A percentile compares a stretch with the other conserved stretches of the same genome.
Conservation (phyloP, 2,329 filamentous ascomycete species). For the Talaromyces sp. region DNA sequence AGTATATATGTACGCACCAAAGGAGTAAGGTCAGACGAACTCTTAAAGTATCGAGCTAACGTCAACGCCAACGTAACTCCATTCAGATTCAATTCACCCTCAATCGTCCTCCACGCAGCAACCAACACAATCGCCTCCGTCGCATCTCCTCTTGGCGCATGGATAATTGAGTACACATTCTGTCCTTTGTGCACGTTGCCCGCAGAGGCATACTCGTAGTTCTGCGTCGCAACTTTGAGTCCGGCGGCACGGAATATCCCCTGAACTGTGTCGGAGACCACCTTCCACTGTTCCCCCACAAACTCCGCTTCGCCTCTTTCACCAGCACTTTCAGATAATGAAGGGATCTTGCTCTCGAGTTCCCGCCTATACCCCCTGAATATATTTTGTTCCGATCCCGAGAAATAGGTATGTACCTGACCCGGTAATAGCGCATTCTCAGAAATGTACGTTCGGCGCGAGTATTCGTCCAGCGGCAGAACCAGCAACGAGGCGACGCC, state of each 20-base stretch:
- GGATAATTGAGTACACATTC: constrained; percentile 90
- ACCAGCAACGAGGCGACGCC: constrained; percentile 87
- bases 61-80: constrained; percentile 84
- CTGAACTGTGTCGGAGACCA: constrained; percentile 66
- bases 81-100: constrained; percentile 74
- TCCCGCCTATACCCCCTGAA: constrained; percentile 88
- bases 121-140: constrained; percentile 95
- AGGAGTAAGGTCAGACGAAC: constrained; percentile 39
- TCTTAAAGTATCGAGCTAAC: constrained; percentile 89
- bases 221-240: constrained; percentile 81
- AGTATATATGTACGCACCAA: constrained; percentile 15
- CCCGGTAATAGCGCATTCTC: constrained; percentile 94
- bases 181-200: constrained; percentile 72
- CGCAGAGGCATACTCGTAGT: constrained; percentile 77
- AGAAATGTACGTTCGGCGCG: constrained; percentile 88
- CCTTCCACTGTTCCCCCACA: not conserved
- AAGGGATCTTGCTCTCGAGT: constrained; percentile 53
- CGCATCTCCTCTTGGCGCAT: constrained; percentile 89
- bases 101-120: constrained; percentile 80
- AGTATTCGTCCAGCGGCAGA: constrained; percentile 86
- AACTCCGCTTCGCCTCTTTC: not conserved
- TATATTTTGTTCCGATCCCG: constrained; percentile 91
- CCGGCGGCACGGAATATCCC: constrained; percentile 73
- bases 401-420: constrained; percentile 97
- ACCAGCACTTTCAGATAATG: not conserved